Evolutionary conservation across 352 stramenopile genomes (phyloP).

Genomic region (Phytopythium cucurbitacearum): DNA sequence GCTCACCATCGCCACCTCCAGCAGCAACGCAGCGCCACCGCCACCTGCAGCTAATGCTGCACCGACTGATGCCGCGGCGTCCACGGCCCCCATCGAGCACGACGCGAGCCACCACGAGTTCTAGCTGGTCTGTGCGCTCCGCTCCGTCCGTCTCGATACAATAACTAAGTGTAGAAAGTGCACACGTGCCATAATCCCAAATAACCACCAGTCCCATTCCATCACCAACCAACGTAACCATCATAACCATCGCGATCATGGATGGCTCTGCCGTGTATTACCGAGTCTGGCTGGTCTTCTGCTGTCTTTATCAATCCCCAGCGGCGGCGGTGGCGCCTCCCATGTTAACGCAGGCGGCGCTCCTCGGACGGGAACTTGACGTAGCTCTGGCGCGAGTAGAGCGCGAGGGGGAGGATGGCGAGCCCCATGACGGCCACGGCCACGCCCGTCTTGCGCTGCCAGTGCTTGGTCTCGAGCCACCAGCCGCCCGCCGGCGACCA

Average conservation of each 20-base stretch:
- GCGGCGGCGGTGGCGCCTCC: not conserved
- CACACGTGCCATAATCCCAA: no score
- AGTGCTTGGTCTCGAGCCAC: constrained; percentile 84
- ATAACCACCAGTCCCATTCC: no score
- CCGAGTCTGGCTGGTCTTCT: no score
- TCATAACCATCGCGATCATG: no score
- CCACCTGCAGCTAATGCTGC: constrained; percentile 4
- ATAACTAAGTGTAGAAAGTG: constrained; percentile 20
- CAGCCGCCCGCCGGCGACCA: constrained; percentile 83
- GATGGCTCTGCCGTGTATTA: no score
- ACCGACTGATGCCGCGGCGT: constrained; percentile 17
- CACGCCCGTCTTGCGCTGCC: constrained; percentile 72
- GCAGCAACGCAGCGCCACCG: constrained; percentile 5
- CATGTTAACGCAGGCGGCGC: constrained; percentile 23
- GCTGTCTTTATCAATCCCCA: constrained; percentile 10
- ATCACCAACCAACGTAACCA: no score
- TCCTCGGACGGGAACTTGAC: constrained; percentile 72
- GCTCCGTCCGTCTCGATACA: constrained; percentile 7
- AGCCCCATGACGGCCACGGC: constrained; percentile 47
- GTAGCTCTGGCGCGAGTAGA: constrained; percentile 60
- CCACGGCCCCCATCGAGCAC: constrained; percentile 32
- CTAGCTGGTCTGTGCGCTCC: constrained; percentile 16
- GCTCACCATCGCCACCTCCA: constrained; percentile 22
- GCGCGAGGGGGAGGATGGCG: constrained; percentile 40
- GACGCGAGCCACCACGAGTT: constrained; percentile 57